Base-by-base conservation (phyloP, 2,329 filamentous ascomycete genomes). In the Trichoderma sp. region DNA sequence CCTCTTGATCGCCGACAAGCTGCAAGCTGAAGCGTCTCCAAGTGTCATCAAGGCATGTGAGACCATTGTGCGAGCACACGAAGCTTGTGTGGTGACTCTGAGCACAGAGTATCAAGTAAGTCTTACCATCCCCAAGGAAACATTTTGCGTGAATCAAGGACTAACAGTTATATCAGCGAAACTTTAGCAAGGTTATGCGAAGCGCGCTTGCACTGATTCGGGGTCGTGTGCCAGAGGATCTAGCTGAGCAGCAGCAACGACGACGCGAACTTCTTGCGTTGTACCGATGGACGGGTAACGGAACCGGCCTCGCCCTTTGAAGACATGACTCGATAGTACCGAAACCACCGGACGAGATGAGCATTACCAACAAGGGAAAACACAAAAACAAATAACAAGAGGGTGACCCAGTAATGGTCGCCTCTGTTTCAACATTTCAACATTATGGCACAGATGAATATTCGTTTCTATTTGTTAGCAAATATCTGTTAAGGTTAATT, bases 131-230 rank as follows among this genome's bases (percentile, higher is more conserved):
- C 4, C 12, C 15, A 6, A 13, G 1, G 11, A 3, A 6, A 6
- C 17, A n/a, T 4, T 12, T 26, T 12, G 5, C 20, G 28, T 69
- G 55, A 68, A 58, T 68, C 36, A 7, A 30, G 55, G 39, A 43
- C 64, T 71, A 23, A 71, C 58, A 26, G 4, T 9, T 28, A 8
- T 20, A 23, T 50, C 75, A 97, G 93, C 88, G 95, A 78, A 97
- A 97, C 80, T 97, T 98, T 84, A 93, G 94, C 77, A 96, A 95
- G 82, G 94, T 97, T 55, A 97, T 98, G 94, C 92, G 94, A 68
- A 96, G 93, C 70, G 94, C 95, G 69, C 86, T 98, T n/a, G 92
- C 93, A 32, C 93, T 97, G 80, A 94, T 97, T 66, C 91, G 93
- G 65, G 94, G 94, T 36, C 90, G 94, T 39, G 88, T 94, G 59